Evolutionary conservation across 2,329 filamentous ascomycete genomes (phyloP).

Genomic region (Hirsutella minnesotensis): DNA sequence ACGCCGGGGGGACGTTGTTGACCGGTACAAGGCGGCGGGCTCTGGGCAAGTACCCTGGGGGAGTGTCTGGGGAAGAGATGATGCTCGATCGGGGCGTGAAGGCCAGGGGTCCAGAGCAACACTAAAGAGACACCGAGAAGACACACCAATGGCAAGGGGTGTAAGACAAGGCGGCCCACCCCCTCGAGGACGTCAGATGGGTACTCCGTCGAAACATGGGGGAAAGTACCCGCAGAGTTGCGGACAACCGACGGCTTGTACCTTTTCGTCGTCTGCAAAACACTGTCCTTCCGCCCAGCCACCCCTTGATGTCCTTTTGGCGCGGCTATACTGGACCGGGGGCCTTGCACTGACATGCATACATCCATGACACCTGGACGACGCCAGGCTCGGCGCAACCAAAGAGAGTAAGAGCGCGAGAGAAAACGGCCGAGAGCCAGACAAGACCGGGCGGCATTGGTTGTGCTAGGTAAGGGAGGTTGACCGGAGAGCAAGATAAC

Average conservation of each 20-base stretch:
- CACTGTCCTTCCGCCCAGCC: neutral
- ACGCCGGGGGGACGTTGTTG: too few relatives aligned
- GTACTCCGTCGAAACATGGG: conserved; percentile 7
- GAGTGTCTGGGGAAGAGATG: too few relatives aligned
- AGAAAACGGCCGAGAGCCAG: neutral
- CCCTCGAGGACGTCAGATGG: neutral
- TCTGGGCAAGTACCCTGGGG: too few relatives aligned
- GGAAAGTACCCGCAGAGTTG: conserved; percentile 2
- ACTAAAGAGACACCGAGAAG: neutral
- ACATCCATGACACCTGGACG: neutral
- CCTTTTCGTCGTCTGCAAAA: neutral
- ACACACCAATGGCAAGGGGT: neutral
- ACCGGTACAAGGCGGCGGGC: too few relatives aligned
- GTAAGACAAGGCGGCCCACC: neutral
- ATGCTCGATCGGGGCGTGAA: too few relatives aligned
- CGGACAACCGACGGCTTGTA: neutral
- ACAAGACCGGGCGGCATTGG: neutral
- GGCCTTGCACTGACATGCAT: neutral
- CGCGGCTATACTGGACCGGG: neutral
- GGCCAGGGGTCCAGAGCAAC: too few relatives aligned
- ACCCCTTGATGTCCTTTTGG: neutral
- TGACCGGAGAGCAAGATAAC: neutral
- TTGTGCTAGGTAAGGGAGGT: neutral
- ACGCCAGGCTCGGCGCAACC: neutral
- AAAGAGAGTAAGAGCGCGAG: neutral